Evolutionary conservation across 805 yeast genomes (phyloP), one percentile per base, ranked within the genome.

Genomic region (Wickerhamomyces tratensis): DNA sequence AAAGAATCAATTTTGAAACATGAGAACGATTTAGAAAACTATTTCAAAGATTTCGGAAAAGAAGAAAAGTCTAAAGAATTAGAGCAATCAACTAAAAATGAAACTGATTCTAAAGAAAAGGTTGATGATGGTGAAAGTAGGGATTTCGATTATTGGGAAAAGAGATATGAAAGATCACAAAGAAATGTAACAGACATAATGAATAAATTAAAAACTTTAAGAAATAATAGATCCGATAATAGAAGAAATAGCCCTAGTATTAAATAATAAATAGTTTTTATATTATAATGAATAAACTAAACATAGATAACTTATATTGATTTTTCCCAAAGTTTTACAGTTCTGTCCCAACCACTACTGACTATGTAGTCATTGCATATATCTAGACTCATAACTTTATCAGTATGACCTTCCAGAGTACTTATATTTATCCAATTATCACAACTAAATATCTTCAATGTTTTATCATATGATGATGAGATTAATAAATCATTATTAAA

Each of bases 321-420:
- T n/a, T 46, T 45, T 38, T 51, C 43, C 87, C 87, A 84, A 37
- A 84, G 42, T 54, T 83, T 84, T 4, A 87, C 69, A 7, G 85
- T 69, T 42, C 93, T 70, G 57, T 88, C 96, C 95, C 95, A 88
- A 20, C 95, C 89, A 39, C 86, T 72, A 38, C 82, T 74, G 1
- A 76, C 71, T 1, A 88, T 61, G 33, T 45, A 53, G 7, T 62
- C 51, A 7, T 71, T 72, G 42, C 69, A 56, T 1, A 82, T 52
- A 54, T 84, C 95, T 39, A 83, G 72, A 43, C 80, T 65, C 81
- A 88, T 76, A 5, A 86, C 76, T 51, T 82, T 81, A 46, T 85
- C 95, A 6, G 71, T 70, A 31, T 79, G 81, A 9, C 74, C 79
- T 39, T 65, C 61, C 36, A 88, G 59, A 4, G 76, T 64, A 31